phyloP scores from a whole-genome alignment of 768 basidiomycete genomes.

The Candolleomyces aberdarensis region DNA sequence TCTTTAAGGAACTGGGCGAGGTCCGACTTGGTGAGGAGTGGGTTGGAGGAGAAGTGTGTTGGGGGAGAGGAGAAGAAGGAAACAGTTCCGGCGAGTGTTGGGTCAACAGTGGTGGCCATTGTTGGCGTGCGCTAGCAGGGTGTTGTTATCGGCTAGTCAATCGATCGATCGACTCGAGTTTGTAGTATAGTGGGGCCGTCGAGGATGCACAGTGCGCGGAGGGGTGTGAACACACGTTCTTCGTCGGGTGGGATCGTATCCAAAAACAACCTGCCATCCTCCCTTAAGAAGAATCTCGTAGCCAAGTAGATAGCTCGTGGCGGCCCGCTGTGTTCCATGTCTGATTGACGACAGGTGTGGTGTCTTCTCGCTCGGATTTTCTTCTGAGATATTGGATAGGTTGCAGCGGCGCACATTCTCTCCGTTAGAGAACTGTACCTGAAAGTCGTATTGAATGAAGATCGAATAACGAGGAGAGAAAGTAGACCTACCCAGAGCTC shows the following conservation, averaged over 20 bases:
- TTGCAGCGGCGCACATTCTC: no score
- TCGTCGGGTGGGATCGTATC: no score
- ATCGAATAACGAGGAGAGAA: no score
- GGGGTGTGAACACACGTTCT: no score
- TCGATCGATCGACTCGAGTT: no score
- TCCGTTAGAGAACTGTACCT: no score
- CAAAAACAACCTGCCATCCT: no score
- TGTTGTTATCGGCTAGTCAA: neutral
- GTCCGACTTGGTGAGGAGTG: conserved; percentile 58
- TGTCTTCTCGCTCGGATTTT: neutral
- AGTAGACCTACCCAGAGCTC: no score
- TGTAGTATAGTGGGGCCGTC: no score
- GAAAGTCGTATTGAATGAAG: no score
- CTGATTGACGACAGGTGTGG: neutral
- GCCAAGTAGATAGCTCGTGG: neutral
- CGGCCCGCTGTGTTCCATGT: neutral
- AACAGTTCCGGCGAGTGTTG: neutral
- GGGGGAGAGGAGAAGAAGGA: conserved; percentile 28
- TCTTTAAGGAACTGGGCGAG: conserved; percentile 51
- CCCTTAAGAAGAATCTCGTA: neutral
- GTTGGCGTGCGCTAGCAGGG: neutral
- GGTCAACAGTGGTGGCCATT: neutral
- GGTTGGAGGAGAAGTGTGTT: conserved; percentile 54
- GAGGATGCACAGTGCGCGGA: no score
- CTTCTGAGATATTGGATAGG: neutral